Conservation (phyloP, 352 stramenopile species). For the Elongisporangium senticosum region DNA sequence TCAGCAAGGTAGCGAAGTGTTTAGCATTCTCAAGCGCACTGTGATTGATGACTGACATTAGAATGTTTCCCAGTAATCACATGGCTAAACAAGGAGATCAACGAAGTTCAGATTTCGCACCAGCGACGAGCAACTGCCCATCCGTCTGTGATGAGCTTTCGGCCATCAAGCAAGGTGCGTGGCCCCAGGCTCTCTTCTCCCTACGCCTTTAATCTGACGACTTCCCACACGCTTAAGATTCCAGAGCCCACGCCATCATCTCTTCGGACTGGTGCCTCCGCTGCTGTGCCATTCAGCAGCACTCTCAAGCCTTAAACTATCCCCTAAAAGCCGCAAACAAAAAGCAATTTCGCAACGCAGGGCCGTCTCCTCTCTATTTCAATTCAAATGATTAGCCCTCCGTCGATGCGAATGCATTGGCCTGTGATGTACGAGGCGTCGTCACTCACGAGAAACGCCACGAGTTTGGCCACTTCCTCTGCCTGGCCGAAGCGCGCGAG, state of each 20-base stretch:
- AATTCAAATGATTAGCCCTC: conserved; percentile 61
- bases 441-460: conserved; percentile 73
- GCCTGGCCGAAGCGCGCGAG: conserved; percentile 56
- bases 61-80: conserved; percentile 56
- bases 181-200: conserved; percentile 1
- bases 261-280: too few relatives aligned
- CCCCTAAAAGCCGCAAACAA: conserved; percentile 10
- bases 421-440: conserved; percentile 82
- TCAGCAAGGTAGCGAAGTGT: conserved; percentile 61
- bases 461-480: conserved; percentile 74
- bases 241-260: too few relatives aligned
- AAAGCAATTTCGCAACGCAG: conserved; percentile 9
- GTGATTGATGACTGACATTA: neutral
- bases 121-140: conserved; percentile 57
- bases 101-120: conserved; percentile 77
- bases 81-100: conserved; percentile 91
- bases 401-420: conserved; percentile 76
- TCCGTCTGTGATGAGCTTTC: conserved; percentile 65
- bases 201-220: too few relatives aligned
- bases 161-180: conserved; percentile 40
- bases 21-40: neutral
- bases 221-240: too few relatives aligned
- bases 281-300: too few relatives aligned
- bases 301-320: too few relatives aligned
- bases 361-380: neutral